These are phyloP conservation scores for Fimicolochytrium jonesii DNA, from an alignment of 192 early-diverging fungal genomes.

Conservation along the genomic window DNA sequence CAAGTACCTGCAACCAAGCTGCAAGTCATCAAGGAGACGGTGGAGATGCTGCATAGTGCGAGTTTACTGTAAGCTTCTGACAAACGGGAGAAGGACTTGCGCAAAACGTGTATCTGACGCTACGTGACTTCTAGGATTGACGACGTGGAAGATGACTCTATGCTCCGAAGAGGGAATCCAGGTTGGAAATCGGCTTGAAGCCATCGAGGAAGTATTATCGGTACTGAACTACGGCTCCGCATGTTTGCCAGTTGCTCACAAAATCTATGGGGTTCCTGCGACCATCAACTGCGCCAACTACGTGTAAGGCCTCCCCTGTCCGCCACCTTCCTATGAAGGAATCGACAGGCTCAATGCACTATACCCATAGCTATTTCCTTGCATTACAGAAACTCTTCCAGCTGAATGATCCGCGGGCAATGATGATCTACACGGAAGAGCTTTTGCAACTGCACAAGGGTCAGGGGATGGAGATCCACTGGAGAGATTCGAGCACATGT, in stretches of 20 bases:
- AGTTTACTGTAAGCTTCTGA: constrained; percentile 69
- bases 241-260: constrained; percentile 71
- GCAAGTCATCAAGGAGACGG: constrained; percentile 66
- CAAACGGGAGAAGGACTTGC: neutral
- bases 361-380: constrained; percentile 61
- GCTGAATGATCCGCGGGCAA: constrained; percentile 63
- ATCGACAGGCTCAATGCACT: too few relatives aligned
- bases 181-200: too few relatives aligned
- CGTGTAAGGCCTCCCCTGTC: constrained; percentile 70
- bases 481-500: constrained; percentile 86
- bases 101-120: neutral
- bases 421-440: constrained; percentile 89
- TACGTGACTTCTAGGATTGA: constrained; percentile 65
- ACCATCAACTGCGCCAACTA: constrained; percentile 98
- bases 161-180: constrained; percentile 79
- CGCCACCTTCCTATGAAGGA: too few relatives aligned
- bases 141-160: constrained; percentile 93
- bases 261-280: constrained; percentile 87
- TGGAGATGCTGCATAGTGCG: constrained; percentile 94
- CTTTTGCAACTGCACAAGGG: constrained; percentile 87
- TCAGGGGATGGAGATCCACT: constrained; percentile 97
- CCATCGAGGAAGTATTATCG: neutral
- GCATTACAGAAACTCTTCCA: constrained; percentile 72
- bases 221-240: neutral
- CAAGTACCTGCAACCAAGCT: constrained; percentile 66